Evolutionary conservation across 2,329 filamentous ascomycete species (phyloP), one percentile per base, ranked within the genome.

Genomic region (Colletotrichum karsti): DNA sequence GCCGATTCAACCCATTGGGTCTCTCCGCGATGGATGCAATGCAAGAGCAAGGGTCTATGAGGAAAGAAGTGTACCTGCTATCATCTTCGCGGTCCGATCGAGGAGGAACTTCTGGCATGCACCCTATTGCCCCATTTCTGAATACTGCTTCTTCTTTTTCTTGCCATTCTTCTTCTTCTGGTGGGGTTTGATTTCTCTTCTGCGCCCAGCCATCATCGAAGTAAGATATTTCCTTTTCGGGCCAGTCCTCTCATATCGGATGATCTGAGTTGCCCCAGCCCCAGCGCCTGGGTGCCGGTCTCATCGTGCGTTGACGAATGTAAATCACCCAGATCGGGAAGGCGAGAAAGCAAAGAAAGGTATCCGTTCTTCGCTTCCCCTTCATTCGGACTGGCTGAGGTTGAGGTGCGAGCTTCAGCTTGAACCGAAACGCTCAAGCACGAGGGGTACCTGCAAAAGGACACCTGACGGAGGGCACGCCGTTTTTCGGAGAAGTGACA

Each of bases 401-500:
- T 26, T 55, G 51, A 55, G 22, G 48, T 28, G 44, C n/a, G 26
- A 53, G 50, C 9, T 37, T 53, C 28, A 33, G 28, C 50, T 35
- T 35, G 50, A 53, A 35, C 18, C 48, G 22, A 8, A 30, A n/a
- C 7, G 18, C n/a, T 50, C 46, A 53, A 24, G 18, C 15, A 9
- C 9, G 28, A 53, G 28, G 18, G 15, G 8, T 18, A 30, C 46
- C 15, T 30, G n/a, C 46, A 26, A 26, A 28, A 59, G 48, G 48
- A 46, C 37, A 35, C 22, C 33, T 46, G 46, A 20, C 26, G 22
- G 33, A 22, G 39, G 28, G 35, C 33, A 46, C 18, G 26, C 55
- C 55, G 20, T 41, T 42, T 56, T 63, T 60, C 28, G 18, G 63
- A 42, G 8, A 57, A 37, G 50, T 56, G 50, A 63, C 24, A 56